These are phyloP conservation scores for Verticillium tricorpus DNA, from an alignment of 2,329 filamentous ascomycete genomes.

Conservation along the genomic window DNA sequence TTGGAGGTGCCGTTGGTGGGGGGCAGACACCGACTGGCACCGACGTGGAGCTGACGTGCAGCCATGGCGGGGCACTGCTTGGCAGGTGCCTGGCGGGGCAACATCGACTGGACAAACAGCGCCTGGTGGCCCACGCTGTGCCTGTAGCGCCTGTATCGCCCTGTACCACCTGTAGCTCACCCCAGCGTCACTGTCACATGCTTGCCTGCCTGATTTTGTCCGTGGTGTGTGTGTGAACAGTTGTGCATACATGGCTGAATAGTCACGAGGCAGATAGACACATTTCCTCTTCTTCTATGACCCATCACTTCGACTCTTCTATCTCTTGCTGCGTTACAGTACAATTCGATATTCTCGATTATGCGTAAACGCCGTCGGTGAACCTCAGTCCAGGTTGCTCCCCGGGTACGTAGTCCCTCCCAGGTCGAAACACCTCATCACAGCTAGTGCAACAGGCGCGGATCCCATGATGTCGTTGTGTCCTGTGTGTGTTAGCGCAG, in stretches of 20 bases:
- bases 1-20: background rate
- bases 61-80: background rate
- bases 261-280: no score
- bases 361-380: no score
- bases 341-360: no score
- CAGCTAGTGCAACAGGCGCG: conserved; percentile 57
- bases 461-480: conserved; percentile 68
- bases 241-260: no score
- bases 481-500: conserved; percentile 35
- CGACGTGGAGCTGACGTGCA: background rate
- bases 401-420: conserved; percentile 14
- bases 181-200: no score
- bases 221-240: no score
- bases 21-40: background rate
- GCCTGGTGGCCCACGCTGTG: background rate
- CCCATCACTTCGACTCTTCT: no score
- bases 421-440: conserved; percentile 59
- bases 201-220: no score
- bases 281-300: no score
- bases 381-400: background rate
- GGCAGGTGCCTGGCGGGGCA: background rate
- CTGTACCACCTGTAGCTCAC: background rate
- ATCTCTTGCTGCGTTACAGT: no score
- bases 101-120: background rate
- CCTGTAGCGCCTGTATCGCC: background rate